Evolutionary conservation across 2,329 filamentous ascomycete species (phyloP).

Genomic region (Xylariaceae sp.): DNA sequence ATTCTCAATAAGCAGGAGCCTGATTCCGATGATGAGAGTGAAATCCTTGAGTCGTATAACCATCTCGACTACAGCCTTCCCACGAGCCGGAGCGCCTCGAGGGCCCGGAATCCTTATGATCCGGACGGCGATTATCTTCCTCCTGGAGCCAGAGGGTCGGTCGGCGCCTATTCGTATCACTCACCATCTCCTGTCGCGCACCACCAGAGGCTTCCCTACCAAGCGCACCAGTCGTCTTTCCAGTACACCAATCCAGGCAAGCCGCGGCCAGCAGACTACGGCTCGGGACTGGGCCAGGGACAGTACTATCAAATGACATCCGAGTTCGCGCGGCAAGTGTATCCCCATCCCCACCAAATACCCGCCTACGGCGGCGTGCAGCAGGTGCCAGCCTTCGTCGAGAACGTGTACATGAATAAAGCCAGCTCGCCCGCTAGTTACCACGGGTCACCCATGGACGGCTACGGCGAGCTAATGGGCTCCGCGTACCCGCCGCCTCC

Average conservation of each 20-base stretch:
- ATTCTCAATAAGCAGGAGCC: slow-evolving; percentile 14
- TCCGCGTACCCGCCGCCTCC: background rate
- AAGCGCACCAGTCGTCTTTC: slow-evolving; percentile 27
- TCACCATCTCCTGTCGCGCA: slow-evolving; percentile 12
- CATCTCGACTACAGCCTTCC: slow-evolving; percentile 15
- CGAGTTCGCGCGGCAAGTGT: slow-evolving; percentile 13
- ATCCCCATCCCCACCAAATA: slow-evolving; percentile 10
- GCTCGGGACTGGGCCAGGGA: slow-evolving; percentile 21
- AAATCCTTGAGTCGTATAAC: slow-evolving; percentile 7
- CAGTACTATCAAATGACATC: slow-evolving; percentile 35
- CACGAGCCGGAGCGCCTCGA: slow-evolving; percentile 26
- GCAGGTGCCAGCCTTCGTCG: background rate
- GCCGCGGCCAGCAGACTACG: slow-evolving; percentile 35
- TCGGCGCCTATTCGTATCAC: slow-evolving; percentile 7
- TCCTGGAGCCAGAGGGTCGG: slow-evolving; percentile 12
- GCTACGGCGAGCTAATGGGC: too few relatives aligned
- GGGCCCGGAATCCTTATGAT: slow-evolving; percentile 29
- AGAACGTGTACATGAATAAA: background rate
- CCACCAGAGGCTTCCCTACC: slow-evolving; percentile 13
- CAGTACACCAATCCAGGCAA: slow-evolving; percentile 32
- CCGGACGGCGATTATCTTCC: slow-evolving; percentile 26
- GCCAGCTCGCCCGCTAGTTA: background rate
- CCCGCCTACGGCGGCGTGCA: slow-evolving; percentile 7
- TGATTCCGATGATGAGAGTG: slow-evolving; percentile 33
- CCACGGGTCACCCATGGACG: background rate